A percentile compares a stretch with the other conserved stretches of the same genome.
Conservation (phyloP, 345 rosid species). For the Melastoma malabathricum region DNA sequence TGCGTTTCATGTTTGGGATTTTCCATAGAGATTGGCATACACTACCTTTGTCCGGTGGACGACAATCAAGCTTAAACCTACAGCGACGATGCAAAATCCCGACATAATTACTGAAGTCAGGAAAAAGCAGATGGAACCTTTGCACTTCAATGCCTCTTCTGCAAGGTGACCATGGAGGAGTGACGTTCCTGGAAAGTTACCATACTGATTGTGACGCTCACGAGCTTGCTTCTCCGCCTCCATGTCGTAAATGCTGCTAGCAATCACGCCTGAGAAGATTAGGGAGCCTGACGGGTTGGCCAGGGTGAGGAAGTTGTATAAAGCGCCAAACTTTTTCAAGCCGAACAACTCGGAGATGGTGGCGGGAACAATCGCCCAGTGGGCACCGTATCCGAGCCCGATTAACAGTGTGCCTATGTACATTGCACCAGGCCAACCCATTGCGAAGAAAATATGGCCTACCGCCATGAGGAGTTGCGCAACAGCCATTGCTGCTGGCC, state of each 20-base stretch:
- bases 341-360: conserved; percentile 55
- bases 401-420: conserved; percentile 37
- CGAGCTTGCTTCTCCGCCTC: conserved; percentile 45
- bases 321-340: conserved; percentile 49
- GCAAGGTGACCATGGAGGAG: conserved; percentile 3
- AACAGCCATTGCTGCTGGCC: conserved; percentile 45
- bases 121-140: conserved; percentile 83
- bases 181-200: too few relatives aligned
- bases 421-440: conserved; percentile 49
- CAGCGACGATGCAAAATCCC: conserved; percentile 66
- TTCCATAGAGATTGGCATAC: conserved; percentile 75
- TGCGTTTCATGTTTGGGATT: conserved; percentile 21
- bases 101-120: conserved; percentile 90
- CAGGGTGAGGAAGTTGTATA: conserved; percentile 47
- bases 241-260: conserved; percentile 53
- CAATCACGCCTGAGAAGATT: conserved; percentile 59
- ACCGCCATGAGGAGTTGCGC: conserved; percentile 46
- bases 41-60: conserved; percentile 75
- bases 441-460: conserved; percentile 36
- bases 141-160: conserved; percentile 54
- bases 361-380: conserved; percentile 46
- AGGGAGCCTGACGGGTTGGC: conserved; percentile 51
- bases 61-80: conserved; percentile 69
- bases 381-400: conserved; percentile 49
- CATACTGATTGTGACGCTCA: too few relatives aligned